Evolutionary conservation across 176 grass and related monocot genomes (phyloP).

Genomic region (Saccharum spontaneum): DNA sequence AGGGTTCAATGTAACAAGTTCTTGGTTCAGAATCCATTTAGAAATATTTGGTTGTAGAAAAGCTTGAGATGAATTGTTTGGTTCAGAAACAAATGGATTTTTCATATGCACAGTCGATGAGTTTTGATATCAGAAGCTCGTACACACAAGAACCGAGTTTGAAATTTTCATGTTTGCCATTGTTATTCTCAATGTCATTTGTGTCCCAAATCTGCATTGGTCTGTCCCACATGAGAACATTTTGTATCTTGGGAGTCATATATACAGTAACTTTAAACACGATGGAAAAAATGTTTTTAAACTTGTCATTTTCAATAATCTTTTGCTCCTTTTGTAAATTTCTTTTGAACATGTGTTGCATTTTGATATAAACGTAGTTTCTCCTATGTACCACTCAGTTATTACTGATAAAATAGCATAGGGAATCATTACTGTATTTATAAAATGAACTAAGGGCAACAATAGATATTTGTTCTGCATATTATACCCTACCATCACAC

Average conservation of each 20-base stretch:
- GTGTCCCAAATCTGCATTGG: too few relatives aligned
- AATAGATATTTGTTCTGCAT: neutral
- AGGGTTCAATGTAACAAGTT: neutral
- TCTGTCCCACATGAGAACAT: neutral
- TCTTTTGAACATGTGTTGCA: neutral
- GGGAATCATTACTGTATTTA: neutral
- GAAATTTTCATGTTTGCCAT: neutral
- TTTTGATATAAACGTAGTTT: neutral
- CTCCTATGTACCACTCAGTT: neutral
- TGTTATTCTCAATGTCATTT: neutral
- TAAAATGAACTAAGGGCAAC: neutral
- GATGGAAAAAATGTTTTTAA: neutral
- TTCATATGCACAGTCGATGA: neutral
- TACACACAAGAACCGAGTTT: neutral
- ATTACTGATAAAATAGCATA: neutral
- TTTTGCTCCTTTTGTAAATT: constrained; percentile 3
- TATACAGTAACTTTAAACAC: neutral
- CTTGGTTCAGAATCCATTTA: neutral
- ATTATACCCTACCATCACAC: neutral
- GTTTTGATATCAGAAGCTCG: neutral
- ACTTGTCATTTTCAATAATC: neutral
- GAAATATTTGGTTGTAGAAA: neutral
- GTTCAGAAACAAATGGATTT: neutral
- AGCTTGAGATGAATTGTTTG: neutral
- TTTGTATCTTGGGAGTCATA: neutral